Conservation (phyloP, 1,284 basidiomycete genomes). For the Limonomyces culmigenus region DNA sequence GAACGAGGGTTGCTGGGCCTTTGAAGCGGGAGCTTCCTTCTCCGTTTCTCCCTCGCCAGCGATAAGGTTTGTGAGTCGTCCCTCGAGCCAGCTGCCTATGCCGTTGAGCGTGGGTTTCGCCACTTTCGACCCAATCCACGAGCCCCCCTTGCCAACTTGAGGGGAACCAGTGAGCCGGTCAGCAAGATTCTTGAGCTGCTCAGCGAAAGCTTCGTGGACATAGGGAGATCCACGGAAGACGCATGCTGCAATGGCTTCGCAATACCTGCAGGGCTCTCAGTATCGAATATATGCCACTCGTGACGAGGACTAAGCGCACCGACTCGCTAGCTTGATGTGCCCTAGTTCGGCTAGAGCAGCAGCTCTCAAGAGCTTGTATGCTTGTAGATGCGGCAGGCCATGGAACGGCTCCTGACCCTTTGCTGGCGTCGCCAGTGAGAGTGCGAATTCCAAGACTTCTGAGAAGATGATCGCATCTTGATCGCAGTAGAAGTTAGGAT, state of each 20-base stretch:
- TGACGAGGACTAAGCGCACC: conserved; percentile 23
- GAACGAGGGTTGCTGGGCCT: conserved; percentile 27
- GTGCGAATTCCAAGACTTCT: conserved; percentile 86
- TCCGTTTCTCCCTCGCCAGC: conserved; percentile 66
- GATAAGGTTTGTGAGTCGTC: conserved; percentile 91
- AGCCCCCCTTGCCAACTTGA: conserved; percentile 51
- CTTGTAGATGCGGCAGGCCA: conserved; percentile 78
- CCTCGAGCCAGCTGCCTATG: conserved; percentile 87
- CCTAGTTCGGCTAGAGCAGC: conserved; percentile 66
- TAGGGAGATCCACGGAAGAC: conserved; percentile 52
- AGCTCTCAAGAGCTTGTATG: conserved; percentile 78
- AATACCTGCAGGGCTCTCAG: conserved; percentile 51
- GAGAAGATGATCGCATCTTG: conserved; percentile 74
- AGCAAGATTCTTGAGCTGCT: conserved; percentile 67
- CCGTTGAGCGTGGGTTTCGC: conserved; percentile 83
- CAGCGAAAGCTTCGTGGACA: conserved; percentile 48
- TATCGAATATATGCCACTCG: conserved; percentile 2
- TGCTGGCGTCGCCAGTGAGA: conserved; percentile 51
- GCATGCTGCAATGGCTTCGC: conserved; percentile 73
- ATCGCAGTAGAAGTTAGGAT: conserved; percentile 45
- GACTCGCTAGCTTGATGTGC: conserved; percentile 52
- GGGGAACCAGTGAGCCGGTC: conserved; percentile 72
- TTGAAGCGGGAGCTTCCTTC: conserved; percentile 15
- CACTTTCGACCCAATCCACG: conserved; percentile 73
- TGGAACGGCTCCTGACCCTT: conserved; percentile 82